Base-by-base conservation (phyloP, 208 protist genomes). In the Wallacemonas sp. region DNA sequence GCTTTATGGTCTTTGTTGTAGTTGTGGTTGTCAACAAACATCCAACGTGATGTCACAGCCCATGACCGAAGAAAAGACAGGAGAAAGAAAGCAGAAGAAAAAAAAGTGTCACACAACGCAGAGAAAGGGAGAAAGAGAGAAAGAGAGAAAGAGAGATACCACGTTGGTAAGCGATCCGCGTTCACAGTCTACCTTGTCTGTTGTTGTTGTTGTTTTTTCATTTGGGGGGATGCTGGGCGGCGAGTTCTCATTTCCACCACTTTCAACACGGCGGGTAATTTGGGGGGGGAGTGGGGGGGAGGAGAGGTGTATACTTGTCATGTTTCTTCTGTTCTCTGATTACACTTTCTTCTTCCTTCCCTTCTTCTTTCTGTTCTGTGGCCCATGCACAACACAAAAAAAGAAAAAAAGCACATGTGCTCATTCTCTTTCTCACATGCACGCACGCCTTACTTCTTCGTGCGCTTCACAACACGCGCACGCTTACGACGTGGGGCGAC, bases 61-160 rank as follows among this genome's bases (percentile, higher is more conserved):
- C n/a, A n/a, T n/a, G n/a, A n/a, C n/a, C n/a, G n/a, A n/a, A n/a
- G n/a, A n/a, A n/a, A n/a, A 23, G 8, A 23, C 44, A 49, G 19
- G 19, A 49, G 17, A 60, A 70, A 23, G 47, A 38, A 44, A 39
- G 58, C 11, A 56, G 33, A 68, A 54, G n/a, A 43, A 75, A 6
- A 65, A 44, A 54, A 57, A n/a, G n/a, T 32, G 11, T 47, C 19
- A 19, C 14, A 43, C 3, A 1, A 47, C 43, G 34, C 34, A 12
- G 34, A 38, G 12, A 68, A 21, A 34, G 58, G 6, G 1, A 24
- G 27, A 48, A 58, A 68, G 41, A 39, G 16, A 3, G 56, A 46
- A 64, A 48, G 21, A 48, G 29, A 62, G 44, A 63, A 60, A 56
- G 62, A 2, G 26, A n/a, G n/a, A n/a, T n/a, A n/a, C n/a, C n/a